Conservation (phyloP, 495 filamentous ascomycete genomes). For the Chaetomidium leptoderma region DNA sequence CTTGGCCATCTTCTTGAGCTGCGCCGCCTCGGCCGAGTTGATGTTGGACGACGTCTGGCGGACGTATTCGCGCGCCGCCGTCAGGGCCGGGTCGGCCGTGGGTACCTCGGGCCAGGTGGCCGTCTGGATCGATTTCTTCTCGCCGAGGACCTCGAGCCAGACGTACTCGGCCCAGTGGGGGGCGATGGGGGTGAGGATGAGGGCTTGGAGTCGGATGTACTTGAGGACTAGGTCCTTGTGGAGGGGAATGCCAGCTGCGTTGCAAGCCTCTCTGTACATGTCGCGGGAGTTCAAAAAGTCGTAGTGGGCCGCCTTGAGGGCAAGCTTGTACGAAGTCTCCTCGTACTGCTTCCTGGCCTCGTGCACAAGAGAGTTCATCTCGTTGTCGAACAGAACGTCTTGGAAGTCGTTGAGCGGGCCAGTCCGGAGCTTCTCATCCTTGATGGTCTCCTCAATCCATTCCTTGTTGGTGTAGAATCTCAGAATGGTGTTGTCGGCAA, state of each 20-base stretch:
- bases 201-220: slow-evolving; percentile 77
- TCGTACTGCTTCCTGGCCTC: slow-evolving; percentile 75
- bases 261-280: slow-evolving; percentile 78
- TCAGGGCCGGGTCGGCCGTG: slow-evolving; percentile 55
- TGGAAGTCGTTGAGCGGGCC: slow-evolving; percentile 73
- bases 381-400: slow-evolving; percentile 88
- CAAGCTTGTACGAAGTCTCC: slow-evolving; percentile 80
- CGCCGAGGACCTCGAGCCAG: slow-evolving; percentile 81
- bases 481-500: slow-evolving; percentile 86
- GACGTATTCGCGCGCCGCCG: slow-evolving; percentile 77
- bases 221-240: slow-evolving; percentile 68
- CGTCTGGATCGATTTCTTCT: slow-evolving; percentile 70
- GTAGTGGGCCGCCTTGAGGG: slow-evolving; percentile 85
- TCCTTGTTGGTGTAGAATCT: slow-evolving; percentile 80
- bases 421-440: slow-evolving; percentile 67
- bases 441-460: slow-evolving; percentile 83
- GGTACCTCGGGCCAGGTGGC: slow-evolving; percentile 71
- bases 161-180: slow-evolving; percentile 95
- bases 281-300: slow-evolving; percentile 84
- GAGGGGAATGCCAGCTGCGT: slow-evolving; percentile 71
- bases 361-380: slow-evolving; percentile 77
- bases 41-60: slow-evolving; percentile 70
- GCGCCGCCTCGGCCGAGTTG: slow-evolving; percentile 75
- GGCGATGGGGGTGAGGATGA: slow-evolving; percentile 59
- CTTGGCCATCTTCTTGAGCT: slow-evolving; percentile 81